Base-by-base conservation (phyloP, 148 eudicot genomes). In the Silene conica region DNA sequence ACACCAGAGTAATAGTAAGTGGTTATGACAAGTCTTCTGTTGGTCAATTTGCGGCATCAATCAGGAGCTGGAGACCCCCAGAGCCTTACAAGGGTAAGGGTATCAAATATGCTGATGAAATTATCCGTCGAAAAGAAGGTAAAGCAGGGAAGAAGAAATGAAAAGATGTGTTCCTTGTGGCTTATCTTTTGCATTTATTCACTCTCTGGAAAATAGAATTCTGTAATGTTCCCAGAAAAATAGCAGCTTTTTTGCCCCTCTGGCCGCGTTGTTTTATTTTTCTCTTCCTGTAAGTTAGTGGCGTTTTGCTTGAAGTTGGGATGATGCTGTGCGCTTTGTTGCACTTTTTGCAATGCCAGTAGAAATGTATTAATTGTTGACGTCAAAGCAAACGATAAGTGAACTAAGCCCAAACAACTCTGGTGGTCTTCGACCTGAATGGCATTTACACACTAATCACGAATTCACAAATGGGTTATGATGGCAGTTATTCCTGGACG, bases 61-160 rank as follows among this genome's bases (percentile, higher is more conserved):
- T 94, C 73, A 86, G 97, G 81, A 89, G 86, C 76, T 94, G 97
- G 97, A 86, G 98, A 76, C 95, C 97, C 28, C 98, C 98, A 19
- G 98, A 94, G 80, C 97, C 98, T 21, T 94, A 94, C 89, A 94
- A 94, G 78, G 98, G 97, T 62, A 94, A 94, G 78, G 98, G 98
- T 52, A 87, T 94, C 58, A 87, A 85, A 77, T 94, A 94, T 77
- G 91, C 87, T 19, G 97, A 89, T 79, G 98, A 94, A 84, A 69
- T 94, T 5, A 73, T 94, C 14, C 85, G 97, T 71, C 81, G 88
- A 71, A 94, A 94, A 82, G 98, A 94, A 79, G 98, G 97, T 38
- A 94, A 94, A 88, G 97, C 97, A 54, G 98, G 98, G 70, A 93
- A 93, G 87, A 94, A 94, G 85, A 94, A 94, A 74, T 91, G 81